Evolutionary conservation across 2,329 filamentous ascomycete genomes (phyloP).

Genomic region (Fusarium avenaceum): DNA sequence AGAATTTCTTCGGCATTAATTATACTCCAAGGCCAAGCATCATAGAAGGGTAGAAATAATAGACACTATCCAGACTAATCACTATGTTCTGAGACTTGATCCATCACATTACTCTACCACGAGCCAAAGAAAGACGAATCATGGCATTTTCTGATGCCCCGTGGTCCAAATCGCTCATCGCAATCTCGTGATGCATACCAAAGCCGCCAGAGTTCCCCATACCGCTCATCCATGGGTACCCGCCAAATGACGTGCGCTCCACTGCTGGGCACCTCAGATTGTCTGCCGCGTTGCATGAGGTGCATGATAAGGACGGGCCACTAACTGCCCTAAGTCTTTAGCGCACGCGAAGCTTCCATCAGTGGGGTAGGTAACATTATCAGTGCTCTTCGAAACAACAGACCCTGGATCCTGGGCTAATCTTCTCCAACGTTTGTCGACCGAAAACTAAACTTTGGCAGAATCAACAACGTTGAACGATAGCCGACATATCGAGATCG

Average conservation of each 20-base stretch:
- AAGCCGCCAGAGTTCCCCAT: slow-evolving; percentile 1
- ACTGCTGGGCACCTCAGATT: slow-evolving; percentile 20
- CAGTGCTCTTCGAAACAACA: slow-evolving; percentile 13
- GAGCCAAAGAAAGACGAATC: slow-evolving; percentile 20
- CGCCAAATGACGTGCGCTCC: slow-evolving; percentile 45
- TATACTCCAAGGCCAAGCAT: not conserved
- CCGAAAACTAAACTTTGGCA: slow-evolving; percentile 23
- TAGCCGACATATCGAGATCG: slow-evolving; percentile 14
- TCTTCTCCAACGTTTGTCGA: slow-evolving; percentile 46
- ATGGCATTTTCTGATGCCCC: slow-evolving; percentile 10
- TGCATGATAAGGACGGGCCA: slow-evolving; percentile 31
- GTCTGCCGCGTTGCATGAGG: slow-evolving; percentile 10
- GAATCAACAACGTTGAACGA: slow-evolving; percentile 23
- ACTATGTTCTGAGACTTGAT: not conserved
- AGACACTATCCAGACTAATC: not conserved
- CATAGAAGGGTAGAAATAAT: slow-evolving; percentile 10
- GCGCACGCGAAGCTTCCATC: slow-evolving; percentile 26
- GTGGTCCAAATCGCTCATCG: slow-evolving; percentile 21
- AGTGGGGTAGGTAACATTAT: slow-evolving; percentile 29
- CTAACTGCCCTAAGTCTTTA: slow-evolving; percentile 43
- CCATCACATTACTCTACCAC: slow-evolving; percentile 22
- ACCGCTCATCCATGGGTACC: slow-evolving; percentile 2
- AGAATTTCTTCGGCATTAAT: not conserved
- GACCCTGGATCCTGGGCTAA: slow-evolving; percentile 23
- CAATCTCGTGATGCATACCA: slow-evolving; percentile 33